Evolutionary conservation across 495 filamentous ascomycete genomes (phyloP).

Genomic region (Podospora tetraspora): DNA sequence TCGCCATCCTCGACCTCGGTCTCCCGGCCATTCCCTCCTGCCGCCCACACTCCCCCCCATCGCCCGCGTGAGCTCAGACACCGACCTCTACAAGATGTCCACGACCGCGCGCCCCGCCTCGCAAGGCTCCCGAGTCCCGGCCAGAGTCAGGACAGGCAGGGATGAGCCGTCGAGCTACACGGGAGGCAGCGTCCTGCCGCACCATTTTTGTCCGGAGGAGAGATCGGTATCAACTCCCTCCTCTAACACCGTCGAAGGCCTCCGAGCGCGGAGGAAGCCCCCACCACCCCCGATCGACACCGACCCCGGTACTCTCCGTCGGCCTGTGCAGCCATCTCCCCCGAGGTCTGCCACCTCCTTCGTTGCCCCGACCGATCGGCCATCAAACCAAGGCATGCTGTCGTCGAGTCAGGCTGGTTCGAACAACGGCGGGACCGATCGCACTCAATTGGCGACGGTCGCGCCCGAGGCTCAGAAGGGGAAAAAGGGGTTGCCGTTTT

Average conservation of each 20-base stretch:
- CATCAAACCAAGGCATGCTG: constrained; percentile 23
- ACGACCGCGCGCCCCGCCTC: constrained; percentile 16
- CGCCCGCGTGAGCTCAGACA: constrained; percentile 40
- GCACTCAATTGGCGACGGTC: constrained; percentile 57
- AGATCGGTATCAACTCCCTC: constrained; percentile 3
- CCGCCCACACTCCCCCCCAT: constrained; percentile 46
- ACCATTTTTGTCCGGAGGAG: constrained; percentile 23
- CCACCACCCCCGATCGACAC: constrained; percentile 32
- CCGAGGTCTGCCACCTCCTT: constrained; percentile 36
- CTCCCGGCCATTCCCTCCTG: background rate
- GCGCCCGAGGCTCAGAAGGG: constrained; percentile 50
- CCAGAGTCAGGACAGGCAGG: constrained; percentile 20
- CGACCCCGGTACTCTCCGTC: constrained; percentile 16
- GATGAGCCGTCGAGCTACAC: constrained; percentile 33
- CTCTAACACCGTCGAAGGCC: constrained; percentile 15
- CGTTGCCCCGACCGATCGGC: constrained; percentile 32
- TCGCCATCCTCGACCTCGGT: background rate
- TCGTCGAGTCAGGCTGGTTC: constrained; percentile 25
- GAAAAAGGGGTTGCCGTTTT: constrained; percentile 47
- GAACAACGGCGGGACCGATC: constrained; percentile 34
- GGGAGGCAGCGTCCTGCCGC: constrained; percentile 38
- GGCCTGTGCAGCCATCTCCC: constrained; percentile 22
- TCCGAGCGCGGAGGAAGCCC: constrained; percentile 24
- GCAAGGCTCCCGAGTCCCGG: constrained; percentile 26
- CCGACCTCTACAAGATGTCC: constrained; percentile 15